Evolutionary conservation across 2,329 filamentous ascomycete genomes (phyloP), one percentile per base, ranked within the genome.

Genomic region (Aphanoascus verrucosus): DNA sequence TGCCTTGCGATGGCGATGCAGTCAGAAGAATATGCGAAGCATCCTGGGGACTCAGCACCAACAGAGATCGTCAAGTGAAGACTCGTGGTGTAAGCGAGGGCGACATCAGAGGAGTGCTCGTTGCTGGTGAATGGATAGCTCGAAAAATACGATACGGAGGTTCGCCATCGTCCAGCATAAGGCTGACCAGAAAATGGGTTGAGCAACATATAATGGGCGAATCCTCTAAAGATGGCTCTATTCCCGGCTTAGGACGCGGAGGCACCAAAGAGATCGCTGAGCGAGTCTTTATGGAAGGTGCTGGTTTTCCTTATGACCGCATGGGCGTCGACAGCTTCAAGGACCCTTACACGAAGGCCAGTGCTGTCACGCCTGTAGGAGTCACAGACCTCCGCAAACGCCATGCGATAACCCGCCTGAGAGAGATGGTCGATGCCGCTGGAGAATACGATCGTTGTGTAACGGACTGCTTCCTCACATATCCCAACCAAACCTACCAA

Each of bases 401-500:
- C n/a, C 73, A 74, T 57, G 78, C 78, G n/a, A 79, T 80, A 63
- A 71, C 74, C 20, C 72, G 77, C 43, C 65, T 84, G 9, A 72
- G 79, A 45, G 78, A 84, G 61, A 80, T 84, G 72, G 70, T 83
- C 15, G 78, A 83, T 60, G 79, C 78, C 7, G 77, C 75, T 59
- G 81, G 80, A 15, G 81, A 84, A 34, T 75, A 76, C 42, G 81
- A 84, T 63, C 76, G 79, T 40, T 79, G 83, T 60, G 69, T 82
- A 46, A 76, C 76, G 11, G 78, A 97, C 57, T 84, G 94, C 61
- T 95, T 96, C 64, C 77, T 85, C 19, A 80, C 86, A 59, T 98
- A 95, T 67, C 89, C 91, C 0, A 82, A 81, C 41, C 86, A 89
- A 61, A 83, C 89, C 17, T 98, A 86, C 69, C 94, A 96, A 71